Conservation (phyloP, 2,329 filamentous ascomycete species). For the Scedosporium aurantiacum region DNA sequence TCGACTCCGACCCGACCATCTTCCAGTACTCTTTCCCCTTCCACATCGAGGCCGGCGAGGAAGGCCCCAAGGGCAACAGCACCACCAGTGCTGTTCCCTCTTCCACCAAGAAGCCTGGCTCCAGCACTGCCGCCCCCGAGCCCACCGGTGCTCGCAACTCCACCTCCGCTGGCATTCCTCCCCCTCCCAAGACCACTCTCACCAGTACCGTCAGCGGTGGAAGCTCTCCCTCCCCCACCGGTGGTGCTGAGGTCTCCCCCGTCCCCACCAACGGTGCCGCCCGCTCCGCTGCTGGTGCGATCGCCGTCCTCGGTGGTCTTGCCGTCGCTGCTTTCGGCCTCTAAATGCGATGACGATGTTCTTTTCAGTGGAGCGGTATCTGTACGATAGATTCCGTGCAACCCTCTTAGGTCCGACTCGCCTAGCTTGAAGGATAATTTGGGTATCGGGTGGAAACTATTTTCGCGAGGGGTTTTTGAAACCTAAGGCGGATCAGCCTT, state of each 20-base stretch:
- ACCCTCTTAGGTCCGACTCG: not conserved
- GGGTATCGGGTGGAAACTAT: not conserved
- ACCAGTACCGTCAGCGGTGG: slow-evolving; percentile 12
- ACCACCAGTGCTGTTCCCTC: slow-evolving; percentile 18
- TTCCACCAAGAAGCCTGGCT: slow-evolving; percentile 15
- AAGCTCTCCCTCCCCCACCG: slow-evolving; percentile 10
- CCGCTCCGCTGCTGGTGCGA: not conserved
- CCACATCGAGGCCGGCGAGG: slow-evolving; percentile 29
- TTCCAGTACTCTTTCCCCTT: slow-evolving; percentile 57
- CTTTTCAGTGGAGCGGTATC: slow-evolving; percentile 4
- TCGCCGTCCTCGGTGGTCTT: slow-evolving; percentile 4
- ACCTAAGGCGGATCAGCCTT: not conserved
- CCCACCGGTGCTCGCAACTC: slow-evolving; percentile 15
- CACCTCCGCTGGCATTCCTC: slow-evolving; percentile 10
- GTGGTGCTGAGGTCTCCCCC: slow-evolving; percentile 6
- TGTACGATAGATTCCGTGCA: slow-evolving; percentile 3
- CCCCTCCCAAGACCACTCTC: not conserved
- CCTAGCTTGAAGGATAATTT: not conserved
- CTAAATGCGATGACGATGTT: slow-evolving; percentile 7
- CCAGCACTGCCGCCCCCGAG: slow-evolving; percentile 16
- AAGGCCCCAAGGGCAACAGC: slow-evolving; percentile 16
- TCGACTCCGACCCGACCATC: slow-evolving; percentile 32
- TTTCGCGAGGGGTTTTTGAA: not conserved
- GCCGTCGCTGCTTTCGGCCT: slow-evolving; percentile 6
- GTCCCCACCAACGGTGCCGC: slow-evolving; percentile 2